A percentile compares a stretch with the other conserved stretches of the same genome.
These are phyloP conservation scores for Stenogyne calaminthoides DNA, from an alignment of 305 asterid species.

Conservation along the genomic window DNA sequence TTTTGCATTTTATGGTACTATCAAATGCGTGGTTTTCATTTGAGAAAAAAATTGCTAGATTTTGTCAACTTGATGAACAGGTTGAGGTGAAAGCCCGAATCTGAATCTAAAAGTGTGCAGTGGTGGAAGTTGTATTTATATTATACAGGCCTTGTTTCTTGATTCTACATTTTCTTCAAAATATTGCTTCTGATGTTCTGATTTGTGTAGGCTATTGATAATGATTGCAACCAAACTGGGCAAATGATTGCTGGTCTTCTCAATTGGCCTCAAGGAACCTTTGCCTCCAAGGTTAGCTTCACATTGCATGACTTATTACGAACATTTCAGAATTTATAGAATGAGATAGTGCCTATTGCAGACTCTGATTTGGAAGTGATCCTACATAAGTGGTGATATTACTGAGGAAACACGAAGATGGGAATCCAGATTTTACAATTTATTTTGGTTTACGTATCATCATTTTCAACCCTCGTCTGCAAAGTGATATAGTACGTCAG, in stretches of 20 bases:
- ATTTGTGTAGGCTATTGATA: constrained; percentile 76
- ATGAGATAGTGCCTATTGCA: neutral
- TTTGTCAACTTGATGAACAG: neutral
- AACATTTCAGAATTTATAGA: neutral
- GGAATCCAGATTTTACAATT: neutral
- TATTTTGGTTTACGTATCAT: neutral
- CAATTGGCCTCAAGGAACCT: constrained; percentile 92
- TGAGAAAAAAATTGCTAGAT: neutral
- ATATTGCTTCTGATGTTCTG: constrained; percentile 31
- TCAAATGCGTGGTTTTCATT: neutral
- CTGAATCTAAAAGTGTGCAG: neutral
- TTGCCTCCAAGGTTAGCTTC: constrained; percentile 82
- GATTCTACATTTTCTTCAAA: constrained; percentile 10
- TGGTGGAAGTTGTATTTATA: neutral
- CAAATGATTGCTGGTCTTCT: constrained; percentile 97
- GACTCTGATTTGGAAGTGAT: neutral
- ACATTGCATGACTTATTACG: neutral
- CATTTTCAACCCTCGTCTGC: neutral
- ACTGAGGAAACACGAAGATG: neutral
- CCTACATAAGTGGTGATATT: neutral
- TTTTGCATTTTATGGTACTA: neutral
- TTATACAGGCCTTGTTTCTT: neutral
- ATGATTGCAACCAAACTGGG: constrained; percentile 90
- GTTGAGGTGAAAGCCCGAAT: neutral
- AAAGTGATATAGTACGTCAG: neutral